Conservation (phyloP, 2,329 filamentous ascomycete species). For the Neurospora sp. region DNA sequence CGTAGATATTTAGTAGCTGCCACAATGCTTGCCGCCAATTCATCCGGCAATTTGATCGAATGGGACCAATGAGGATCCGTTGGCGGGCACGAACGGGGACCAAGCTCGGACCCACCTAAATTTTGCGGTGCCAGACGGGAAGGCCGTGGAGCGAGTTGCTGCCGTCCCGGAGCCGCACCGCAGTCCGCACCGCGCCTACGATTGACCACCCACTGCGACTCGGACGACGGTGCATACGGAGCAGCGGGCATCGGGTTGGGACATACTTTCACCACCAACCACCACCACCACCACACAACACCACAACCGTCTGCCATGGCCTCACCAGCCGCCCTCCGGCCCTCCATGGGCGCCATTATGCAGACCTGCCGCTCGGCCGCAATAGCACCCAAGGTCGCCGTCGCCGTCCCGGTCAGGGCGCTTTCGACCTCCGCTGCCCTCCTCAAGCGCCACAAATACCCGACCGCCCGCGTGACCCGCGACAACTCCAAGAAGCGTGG, state of each 20-base stretch:
- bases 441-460: constrained; percentile 31
- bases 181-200: not conserved
- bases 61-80: not conserved
- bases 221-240: not conserved
- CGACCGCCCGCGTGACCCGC: constrained; percentile 34
- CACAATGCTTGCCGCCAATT: not conserved
- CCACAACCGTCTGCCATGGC: constrained; percentile 10
- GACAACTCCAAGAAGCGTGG: constrained; percentile 76
- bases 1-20: not conserved
- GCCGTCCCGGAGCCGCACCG: not conserved
- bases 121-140: not conserved
- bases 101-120: constrained; percentile 3
- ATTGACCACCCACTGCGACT: not conserved
- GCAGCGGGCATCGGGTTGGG: not conserved
- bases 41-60: not conserved
- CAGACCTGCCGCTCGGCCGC: constrained; percentile 19
- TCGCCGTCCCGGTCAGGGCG: constrained; percentile 14
- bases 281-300: not conserved
- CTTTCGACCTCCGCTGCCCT: constrained; percentile 48
- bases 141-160: not conserved
- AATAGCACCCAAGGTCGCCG: constrained; percentile 1
- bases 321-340: constrained; percentile 14
- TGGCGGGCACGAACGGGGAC: not conserved
- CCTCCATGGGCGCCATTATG: constrained; percentile 21
- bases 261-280: not conserved